Evolutionary conservation across 2,329 filamentous ascomycete species (phyloP), one percentile per base, ranked within the genome.

Genomic region (Trichoderma lentiforme): DNA sequence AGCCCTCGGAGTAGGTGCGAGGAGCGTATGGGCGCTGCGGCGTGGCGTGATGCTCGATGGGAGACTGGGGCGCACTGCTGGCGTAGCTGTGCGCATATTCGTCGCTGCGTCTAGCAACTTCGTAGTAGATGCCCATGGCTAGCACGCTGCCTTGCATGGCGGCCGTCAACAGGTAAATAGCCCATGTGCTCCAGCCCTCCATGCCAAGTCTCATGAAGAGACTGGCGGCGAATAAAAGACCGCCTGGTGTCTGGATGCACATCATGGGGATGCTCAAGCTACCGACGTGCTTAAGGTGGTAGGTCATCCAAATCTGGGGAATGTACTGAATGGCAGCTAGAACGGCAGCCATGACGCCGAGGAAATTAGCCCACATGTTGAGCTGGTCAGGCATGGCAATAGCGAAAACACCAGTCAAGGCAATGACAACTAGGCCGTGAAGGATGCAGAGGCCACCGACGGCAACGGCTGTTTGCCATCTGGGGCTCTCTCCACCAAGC

Each of bases 201-300:
- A 86, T 86, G 0, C 96, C 96, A 24, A 98, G 86, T 60, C 96
- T 88, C 8, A 89, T 89, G 65, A 91, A 94, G 57, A 99, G 83
- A 80, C 94, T 98, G 14, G 88, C 91, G 0, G 95, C 94, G 83
- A 97, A 98, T 7, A 99, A 84, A 76, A 97, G 91, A 72, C 94
- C 94, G 0, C 96, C 96, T 0, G 96, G 96, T 0, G 95, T 98
- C 81, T 99, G 96, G 39, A 99, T 97, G 79, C 93, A 92, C 95
- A 99, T 98, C 92, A 98, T 98, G 5, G 94, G 92, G 71, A 99
- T 96, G 78, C 94, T 97, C 76, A 99, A 84, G 80, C 94, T 97
- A 70, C 94, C 94, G 2, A 97, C 92, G 77, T 95, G 91, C 79
- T 95, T 92, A 72, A 98, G 85, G 67, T 86, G 88, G 83, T 93